These are phyloP conservation scores for Sequoiadendron giganteum DNA, from an alignment of 75 land plant species.

Conservation along the genomic window DNA sequence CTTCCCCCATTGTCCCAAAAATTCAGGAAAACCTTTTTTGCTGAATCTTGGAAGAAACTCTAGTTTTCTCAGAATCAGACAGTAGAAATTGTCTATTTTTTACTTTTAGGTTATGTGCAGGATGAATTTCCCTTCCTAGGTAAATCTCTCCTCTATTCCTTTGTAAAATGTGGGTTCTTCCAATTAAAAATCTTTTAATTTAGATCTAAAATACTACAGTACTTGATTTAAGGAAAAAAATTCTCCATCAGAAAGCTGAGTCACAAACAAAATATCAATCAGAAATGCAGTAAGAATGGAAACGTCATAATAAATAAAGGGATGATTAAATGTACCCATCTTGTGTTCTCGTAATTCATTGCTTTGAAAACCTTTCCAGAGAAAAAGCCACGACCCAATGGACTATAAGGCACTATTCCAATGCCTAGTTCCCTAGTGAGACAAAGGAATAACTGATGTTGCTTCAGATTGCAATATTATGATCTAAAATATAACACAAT, in stretches of 20 bases:
- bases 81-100: neutral
- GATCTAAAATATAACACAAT: neutral
- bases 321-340: neutral
- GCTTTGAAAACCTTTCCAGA: constrained; percentile 16
- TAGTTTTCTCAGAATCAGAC: neutral
- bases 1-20: too few relatives aligned
- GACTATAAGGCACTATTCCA: constrained; percentile 28
- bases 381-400: constrained; percentile 27
- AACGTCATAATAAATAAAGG: neutral
- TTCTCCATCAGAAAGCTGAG: neutral
- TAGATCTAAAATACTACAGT: neutral
- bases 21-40: too few relatives aligned
- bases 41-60: too few relatives aligned
- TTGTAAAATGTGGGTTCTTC: neutral
- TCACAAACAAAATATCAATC: neutral
- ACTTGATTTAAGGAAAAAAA: neutral
- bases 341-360: neutral
- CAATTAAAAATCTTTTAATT: neutral
- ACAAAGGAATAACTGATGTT: neutral
- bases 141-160: neutral
- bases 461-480: neutral
- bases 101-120: neutral
- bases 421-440: constrained; percentile 25
- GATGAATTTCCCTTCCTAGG: neutral
- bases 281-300: constrained; percentile 2